Conservation (phyloP, 352 stramenopile genomes). For the Lagenidium giganteum region DNA sequence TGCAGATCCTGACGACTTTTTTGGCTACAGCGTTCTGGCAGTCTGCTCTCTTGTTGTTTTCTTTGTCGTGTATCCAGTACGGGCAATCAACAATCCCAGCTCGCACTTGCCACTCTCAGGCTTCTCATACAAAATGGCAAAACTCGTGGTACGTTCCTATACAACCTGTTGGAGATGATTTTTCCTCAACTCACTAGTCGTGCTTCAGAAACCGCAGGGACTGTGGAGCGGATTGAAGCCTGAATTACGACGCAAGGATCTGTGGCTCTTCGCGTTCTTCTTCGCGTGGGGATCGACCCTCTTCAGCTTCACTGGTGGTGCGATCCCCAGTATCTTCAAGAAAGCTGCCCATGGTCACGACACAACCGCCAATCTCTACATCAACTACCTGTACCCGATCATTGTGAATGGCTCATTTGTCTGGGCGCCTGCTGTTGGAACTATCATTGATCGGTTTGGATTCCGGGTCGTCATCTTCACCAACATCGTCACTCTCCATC, state of each 20-base stretch:
- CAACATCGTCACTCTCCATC: constrained; percentile 23
- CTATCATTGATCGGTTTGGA: constrained; percentile 29
- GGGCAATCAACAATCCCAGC: constrained; percentile 16
- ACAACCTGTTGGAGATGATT: no score
- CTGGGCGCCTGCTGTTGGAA: constrained; percentile 31
- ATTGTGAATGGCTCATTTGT: constrained; percentile 36
- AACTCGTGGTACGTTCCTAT: constrained; percentile 9
- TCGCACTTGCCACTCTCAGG: constrained; percentile 21
- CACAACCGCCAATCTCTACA: constrained; percentile 19
- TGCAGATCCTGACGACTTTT: no score
- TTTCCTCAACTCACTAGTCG: no score
- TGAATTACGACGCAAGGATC: constrained; percentile 19
- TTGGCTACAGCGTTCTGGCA: constrained; percentile 25
- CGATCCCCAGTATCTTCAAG: constrained; percentile 39
- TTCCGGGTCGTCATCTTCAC: constrained; percentile 22
- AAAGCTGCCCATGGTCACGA: constrained; percentile 14
- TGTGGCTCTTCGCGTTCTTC: constrained; percentile 39
- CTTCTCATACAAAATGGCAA: constrained; percentile 5
- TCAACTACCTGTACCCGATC: constrained; percentile 32
- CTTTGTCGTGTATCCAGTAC: constrained; percentile 23
- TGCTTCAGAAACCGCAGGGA: constrained; percentile 18
- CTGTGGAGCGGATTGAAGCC: constrained; percentile 20
- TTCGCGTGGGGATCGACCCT: constrained; percentile 43
- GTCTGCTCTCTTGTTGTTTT: constrained; percentile 11
- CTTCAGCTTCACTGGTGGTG: constrained; percentile 32